Base-by-base conservation (phyloP, 345 rosid genomes). In the Aegle marmelos region DNA sequence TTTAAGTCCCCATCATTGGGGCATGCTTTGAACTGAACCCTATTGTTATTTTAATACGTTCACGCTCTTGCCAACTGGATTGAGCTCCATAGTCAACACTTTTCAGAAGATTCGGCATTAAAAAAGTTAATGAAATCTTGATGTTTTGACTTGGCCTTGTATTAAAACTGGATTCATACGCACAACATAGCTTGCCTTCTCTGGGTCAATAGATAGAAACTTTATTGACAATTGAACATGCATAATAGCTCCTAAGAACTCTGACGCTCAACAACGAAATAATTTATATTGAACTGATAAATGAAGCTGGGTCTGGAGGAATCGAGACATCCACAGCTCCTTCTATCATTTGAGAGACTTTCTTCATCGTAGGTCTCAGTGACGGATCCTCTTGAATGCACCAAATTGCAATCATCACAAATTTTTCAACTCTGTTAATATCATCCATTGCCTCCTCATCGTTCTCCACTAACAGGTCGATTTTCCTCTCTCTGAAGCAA, bases 251-350 rank as follows among this genome's bases (percentile, higher is more conserved):
- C 1, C 11, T 13, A 28, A 71, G 4, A 56, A 71, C 28, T 54
- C 37, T 48, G 7, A 56, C 22, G 30, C 16, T 58, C 17, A 59
- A 5, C 30, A 22, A 7, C 21, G 36, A 58, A 36, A 24, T 17
- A 0, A 1, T 3, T 64, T 50, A 75, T n/a, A n/a, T 30, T 64
- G 53, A 50, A 7, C 71, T 74, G 21, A 77, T 39, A 67, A 75
- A 81, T 72, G 82, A 76, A 58, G 31, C 21, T 27, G 73, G 65
- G 9, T 81, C 70, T 19, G 82, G 82, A 48, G 84, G 85, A 76
- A 22, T 7, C 8, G 76, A n/a, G 56, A 76, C 80, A 33, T 73
- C 75, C 75, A 71, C 60, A 5, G 64, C 57, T 57, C 82, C 85
- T 82, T 82, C 85, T 16, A 79, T 76, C 85, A 72, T 79, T 9